Percentiles rank a stretch among this genome's conserved stretches.
Evolutionary conservation across 371 early-diverging fungal genomes (phyloP).

Genomic region (Actinomortierella ambigua): DNA sequence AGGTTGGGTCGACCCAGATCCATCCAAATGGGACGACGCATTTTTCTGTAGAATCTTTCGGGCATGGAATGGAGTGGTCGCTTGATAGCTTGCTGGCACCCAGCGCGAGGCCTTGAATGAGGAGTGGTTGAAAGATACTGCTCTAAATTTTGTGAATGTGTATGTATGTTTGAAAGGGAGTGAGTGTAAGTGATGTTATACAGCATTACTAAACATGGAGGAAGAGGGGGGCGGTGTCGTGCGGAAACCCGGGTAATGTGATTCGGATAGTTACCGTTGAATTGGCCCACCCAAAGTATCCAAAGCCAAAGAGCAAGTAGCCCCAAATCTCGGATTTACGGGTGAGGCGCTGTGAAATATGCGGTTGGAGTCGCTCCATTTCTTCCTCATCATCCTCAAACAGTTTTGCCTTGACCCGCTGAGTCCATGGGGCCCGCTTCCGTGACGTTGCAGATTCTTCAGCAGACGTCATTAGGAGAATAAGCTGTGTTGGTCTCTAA

Average conservation of each 20-base stretch:
- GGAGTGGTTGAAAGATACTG: conserved; percentile 11
- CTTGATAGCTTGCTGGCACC: conserved; percentile 7
- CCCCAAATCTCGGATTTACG: conserved; percentile 16
- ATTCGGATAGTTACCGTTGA: conserved; percentile 2
- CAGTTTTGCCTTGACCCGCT: conserved; percentile 6
- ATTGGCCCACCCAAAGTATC: conserved; percentile 15
- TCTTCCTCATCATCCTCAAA: conserved; percentile 8
- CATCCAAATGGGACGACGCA: conserved; percentile 22
- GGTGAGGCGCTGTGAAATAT: conserved; percentile 9
- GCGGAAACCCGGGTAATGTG: too few relatives aligned
- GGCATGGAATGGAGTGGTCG: conserved; percentile 11
- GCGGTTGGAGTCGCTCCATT: conserved; percentile 3
- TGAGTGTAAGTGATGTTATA: too few relatives aligned
- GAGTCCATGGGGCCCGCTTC: background rate
- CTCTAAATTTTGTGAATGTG: too few relatives aligned
- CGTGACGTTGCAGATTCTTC: background rate
- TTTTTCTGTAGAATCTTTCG: background rate
- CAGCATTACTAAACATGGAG: too few relatives aligned
- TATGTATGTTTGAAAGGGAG: too few relatives aligned
- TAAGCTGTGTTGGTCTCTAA: background rate
- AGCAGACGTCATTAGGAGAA: background rate
- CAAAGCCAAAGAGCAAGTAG: conserved; percentile 22
- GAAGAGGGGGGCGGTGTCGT: too few relatives aligned
- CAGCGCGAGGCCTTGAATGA: conserved; percentile 11
- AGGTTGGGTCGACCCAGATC: conserved; percentile 11